A percentile compares a stretch with the other conserved stretches of the same genome.
phyloP scores from a whole-genome alignment of 768 basidiomycete genomes.

The Agaricus subrufescens region DNA sequence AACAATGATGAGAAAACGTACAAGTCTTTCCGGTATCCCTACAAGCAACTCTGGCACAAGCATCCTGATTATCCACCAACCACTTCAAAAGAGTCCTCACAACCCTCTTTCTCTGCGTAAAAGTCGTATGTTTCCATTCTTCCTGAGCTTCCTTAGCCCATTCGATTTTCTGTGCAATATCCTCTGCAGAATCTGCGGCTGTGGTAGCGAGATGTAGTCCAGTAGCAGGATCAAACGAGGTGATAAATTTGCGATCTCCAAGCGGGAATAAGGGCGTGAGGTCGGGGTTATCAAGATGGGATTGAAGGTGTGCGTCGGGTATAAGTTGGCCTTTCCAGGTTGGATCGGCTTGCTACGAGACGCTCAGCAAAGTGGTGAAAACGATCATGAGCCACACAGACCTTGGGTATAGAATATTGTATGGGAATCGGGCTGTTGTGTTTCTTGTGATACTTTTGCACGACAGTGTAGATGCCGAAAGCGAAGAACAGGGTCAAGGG shows the following conservation, averaged over 20 bases:
- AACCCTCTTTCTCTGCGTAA: constrained; percentile 76
- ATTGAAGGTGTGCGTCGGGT: constrained; percentile 52
- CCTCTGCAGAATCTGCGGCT: constrained; percentile 66
- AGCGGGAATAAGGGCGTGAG: constrained; percentile 47
- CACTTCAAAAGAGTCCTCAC: constrained; percentile 86
- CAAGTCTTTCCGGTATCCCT: constrained; percentile 95
- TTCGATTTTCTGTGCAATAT: constrained; percentile 71
- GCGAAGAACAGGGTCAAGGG: constrained; percentile 67
- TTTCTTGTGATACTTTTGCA: constrained; percentile 67
- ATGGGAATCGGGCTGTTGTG: constrained; percentile 75
- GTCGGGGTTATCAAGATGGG: constrained; percentile 54
- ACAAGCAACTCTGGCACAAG: constrained; percentile 82
- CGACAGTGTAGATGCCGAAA: constrained; percentile 76
- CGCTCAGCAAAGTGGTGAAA: too few species aligned
- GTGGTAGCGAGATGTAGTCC: constrained; percentile 75
- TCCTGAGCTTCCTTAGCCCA: constrained; percentile 63
- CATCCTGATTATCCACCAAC: constrained; percentile 88
- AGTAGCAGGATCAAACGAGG: constrained; percentile 89
- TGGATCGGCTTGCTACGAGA: constrained; percentile 49
- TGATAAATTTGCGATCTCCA: constrained; percentile 65
- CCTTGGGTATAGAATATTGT: constrained; percentile 48
- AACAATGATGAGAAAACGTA: constrained; percentile 27
- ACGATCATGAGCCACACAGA: constrained; percentile 26
- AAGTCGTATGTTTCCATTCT: constrained; percentile 71
- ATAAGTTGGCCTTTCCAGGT: constrained; percentile 54